A percentile compares a stretch with the other conserved stretches of the same genome.
Conservation (phyloP, 352 stramenopile species). For the Phytopythium aichiense region DNA sequence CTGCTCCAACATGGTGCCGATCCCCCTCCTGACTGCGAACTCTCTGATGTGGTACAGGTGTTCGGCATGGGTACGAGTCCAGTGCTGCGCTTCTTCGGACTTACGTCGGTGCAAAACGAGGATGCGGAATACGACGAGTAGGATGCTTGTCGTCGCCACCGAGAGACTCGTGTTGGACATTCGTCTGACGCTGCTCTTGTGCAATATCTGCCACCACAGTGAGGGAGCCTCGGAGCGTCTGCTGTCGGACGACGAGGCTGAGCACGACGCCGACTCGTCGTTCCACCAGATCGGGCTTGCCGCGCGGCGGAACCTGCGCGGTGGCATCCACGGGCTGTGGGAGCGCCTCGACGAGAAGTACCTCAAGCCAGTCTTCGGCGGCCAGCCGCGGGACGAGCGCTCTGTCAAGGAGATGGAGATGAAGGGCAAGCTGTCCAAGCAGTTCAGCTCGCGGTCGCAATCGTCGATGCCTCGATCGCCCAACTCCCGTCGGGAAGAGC, state of each 20-base stretch:
- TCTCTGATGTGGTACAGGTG: slow-evolving; percentile 23
- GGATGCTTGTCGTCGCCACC: slow-evolving; percentile 7
- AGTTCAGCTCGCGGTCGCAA: neutral
- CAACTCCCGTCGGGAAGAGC: slow-evolving; percentile 2
- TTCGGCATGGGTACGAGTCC: slow-evolving; percentile 76
- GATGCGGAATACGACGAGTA: slow-evolving; percentile 50
- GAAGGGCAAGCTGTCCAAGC: slow-evolving; percentile 11
- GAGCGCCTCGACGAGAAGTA: slow-evolving; percentile 66
- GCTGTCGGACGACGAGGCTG: slow-evolving; percentile 44
- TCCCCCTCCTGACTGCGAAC: neutral
- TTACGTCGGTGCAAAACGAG: slow-evolving; percentile 36
- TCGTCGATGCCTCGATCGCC: slow-evolving; percentile 5
- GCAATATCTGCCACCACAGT: slow-evolving; percentile 9
- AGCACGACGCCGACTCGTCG: slow-evolving; percentile 43
- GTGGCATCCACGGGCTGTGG: slow-evolving; percentile 61
- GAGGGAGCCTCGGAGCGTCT: slow-evolving; percentile 48
- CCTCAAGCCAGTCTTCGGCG: slow-evolving; percentile 69
- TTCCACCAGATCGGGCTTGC: slow-evolving; percentile 35
- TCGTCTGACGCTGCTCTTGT: slow-evolving; percentile 1
- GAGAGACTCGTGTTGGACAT: neutral
- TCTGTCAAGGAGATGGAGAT: slow-evolving; percentile 17
- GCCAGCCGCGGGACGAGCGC: slow-evolving; percentile 26
- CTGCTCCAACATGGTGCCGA: neutral
- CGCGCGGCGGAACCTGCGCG: slow-evolving; percentile 23
- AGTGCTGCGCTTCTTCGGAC: slow-evolving; percentile 48